Evolutionary conservation across 2,329 filamentous ascomycete genomes (phyloP).

Genomic region (Biscogniauxia marginata): DNA sequence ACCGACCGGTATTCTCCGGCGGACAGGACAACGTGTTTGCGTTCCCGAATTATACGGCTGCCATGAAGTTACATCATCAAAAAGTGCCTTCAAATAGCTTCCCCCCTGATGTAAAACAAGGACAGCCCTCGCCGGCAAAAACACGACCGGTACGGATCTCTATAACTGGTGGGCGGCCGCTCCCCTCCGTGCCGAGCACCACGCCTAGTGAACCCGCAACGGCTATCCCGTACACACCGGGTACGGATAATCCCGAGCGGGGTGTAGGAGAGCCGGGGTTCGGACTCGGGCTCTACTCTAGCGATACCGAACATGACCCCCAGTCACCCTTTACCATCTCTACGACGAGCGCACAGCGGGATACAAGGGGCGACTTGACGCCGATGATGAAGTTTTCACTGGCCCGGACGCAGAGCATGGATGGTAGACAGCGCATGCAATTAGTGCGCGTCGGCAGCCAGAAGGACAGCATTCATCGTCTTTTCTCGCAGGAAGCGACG

Average conservation of each 20-base stretch:
- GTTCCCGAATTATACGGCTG: neutral
- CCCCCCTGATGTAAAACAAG: neutral
- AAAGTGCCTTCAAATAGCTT: neutral
- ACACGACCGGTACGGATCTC: neutral
- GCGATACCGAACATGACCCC: neutral
- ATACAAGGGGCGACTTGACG: neutral
- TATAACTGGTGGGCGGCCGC: neutral
- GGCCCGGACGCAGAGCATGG: constrained; percentile 1
- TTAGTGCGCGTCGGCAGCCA: constrained; percentile 4
- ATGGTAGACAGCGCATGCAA: constrained; percentile 6
- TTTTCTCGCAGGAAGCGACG: constrained; percentile 1
- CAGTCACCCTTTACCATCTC: neutral
- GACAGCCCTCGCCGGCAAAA: neutral
- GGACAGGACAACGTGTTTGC: neutral
- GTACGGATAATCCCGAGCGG: neutral
- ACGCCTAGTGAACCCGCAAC: neutral
- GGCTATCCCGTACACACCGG: neutral
- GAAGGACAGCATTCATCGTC: neutral
- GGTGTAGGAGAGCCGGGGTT: constrained; percentile 4
- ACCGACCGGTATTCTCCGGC: neutral
- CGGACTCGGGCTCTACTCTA: constrained; percentile 2
- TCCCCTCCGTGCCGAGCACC: neutral
- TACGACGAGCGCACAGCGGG: neutral
- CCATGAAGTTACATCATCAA: neutral
- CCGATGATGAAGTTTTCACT: constrained; percentile 8